Base-by-base conservation (phyloP, 2,329 filamentous ascomycete species). In the Gnomoniopsis sp. region DNA sequence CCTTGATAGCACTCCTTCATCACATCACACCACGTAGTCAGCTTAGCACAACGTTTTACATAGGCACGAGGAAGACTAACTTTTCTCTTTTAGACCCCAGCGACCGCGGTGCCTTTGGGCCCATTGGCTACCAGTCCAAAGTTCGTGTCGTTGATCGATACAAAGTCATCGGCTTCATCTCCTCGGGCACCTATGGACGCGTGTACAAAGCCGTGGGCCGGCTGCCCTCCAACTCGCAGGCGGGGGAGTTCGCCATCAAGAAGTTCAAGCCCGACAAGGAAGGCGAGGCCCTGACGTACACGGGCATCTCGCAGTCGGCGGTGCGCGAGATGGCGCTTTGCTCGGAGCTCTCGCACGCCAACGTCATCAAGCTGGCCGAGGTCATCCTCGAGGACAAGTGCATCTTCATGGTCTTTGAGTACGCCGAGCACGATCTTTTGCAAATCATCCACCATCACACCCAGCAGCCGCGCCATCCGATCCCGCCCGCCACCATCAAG, bases 221-320 rank as follows among this genome's bases (percentile, higher is more conserved):
- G 64, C 83, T 89, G 77, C 85, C 87, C 67, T 19, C 41, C 17
- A 17, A 17, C 41, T 44, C 41, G 41, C 79, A 87, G 71, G 76
- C 85, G 53, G 90, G 90, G 63, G 91, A 96, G 69, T 97, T 96
- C 70, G 95, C 95, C 67, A 99, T 99, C 79, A 99, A 99, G 72
- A 99, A 99, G 84, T 96, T 97, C 84, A 97, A 97, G 79, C 93
- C 93, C 8, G 95, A 99, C 75, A 99, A 98, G 77, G 95, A 99
- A 75, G 95, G 95, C 58, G 95, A 99, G 73, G 85, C 89, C 67
- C 79, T 97, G 49, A 90, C 96, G 68, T 99, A 99, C 74, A 98
- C 95, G 0, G 95, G 95, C 62, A 96, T 99, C 64, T 98, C 95
- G 0, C 95, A 99, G 73, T 97, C 93, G 15, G 95, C 95, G 4